A percentile compares a stretch with the other conserved stretches of the same genome.
phyloP scores from a whole-genome alignment of 306 rosid genomes.

The Quercus berberidifolia region DNA sequence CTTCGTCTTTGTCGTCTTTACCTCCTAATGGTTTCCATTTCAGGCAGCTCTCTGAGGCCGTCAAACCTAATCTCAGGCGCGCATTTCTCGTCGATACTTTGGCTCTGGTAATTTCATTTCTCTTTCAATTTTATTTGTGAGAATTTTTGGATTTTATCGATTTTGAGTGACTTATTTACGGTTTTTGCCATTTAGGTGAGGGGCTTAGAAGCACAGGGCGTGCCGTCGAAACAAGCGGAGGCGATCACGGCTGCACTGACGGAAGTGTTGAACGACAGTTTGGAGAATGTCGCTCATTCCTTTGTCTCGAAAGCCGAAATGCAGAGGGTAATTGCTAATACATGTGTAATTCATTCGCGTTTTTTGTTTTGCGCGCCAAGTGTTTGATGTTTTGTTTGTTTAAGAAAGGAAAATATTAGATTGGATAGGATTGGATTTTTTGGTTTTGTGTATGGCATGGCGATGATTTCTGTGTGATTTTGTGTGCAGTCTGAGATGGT shows the following conservation, averaged over 20 bases:
- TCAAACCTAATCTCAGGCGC: constrained; percentile 39
- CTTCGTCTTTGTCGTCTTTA: background rate
- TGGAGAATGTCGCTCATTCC: constrained; percentile 47
- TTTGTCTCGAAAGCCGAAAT: constrained; percentile 47
- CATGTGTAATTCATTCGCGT: no score
- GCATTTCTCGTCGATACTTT: constrained; percentile 61
- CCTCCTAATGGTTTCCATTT: background rate
- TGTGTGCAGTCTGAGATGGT: constrained; percentile 38
- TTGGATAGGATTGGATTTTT: background rate
- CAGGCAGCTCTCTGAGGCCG: constrained; percentile 37
- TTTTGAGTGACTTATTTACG: background rate
- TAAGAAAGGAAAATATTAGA: background rate
- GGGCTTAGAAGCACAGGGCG: constrained; percentile 51
- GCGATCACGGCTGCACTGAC: constrained; percentile 55
- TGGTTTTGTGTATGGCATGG: background rate
- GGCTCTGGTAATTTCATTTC: constrained; percentile 29
- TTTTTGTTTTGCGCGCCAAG: background rate
- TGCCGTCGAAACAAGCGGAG: constrained; percentile 63
- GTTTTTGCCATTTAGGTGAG: constrained; percentile 30
- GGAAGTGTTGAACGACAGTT: constrained; percentile 48
- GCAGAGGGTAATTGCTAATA: constrained; percentile 32
- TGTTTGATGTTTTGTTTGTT: background rate
- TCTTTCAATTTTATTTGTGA: background rate
- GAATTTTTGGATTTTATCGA: background rate
- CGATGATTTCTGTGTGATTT: no score